Percentiles rank a stretch among this genome's conserved stretches.
Conservation (phyloP, 2,329 filamentous ascomycete species). For the Diaporthe velutina region DNA sequence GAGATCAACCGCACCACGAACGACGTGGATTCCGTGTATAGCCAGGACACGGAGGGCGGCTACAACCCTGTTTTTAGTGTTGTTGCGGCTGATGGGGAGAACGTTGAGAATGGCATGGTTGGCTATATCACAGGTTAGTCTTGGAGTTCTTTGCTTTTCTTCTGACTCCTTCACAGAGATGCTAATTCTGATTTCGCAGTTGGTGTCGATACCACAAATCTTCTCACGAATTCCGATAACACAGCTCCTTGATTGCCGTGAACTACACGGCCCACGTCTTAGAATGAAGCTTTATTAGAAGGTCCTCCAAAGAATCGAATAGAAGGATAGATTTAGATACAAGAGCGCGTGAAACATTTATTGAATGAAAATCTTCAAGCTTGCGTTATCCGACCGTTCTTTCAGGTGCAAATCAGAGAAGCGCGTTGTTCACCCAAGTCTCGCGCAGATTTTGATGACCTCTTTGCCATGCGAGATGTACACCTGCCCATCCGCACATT, state of each 20-base stretch:
- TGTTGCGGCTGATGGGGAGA: constrained; percentile 28
- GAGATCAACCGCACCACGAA: constrained; percentile 33
- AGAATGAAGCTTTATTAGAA: background rate
- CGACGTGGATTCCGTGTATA: constrained; percentile 25
- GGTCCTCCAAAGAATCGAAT: background rate
- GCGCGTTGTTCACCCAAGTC: background rate
- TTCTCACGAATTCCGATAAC: background rate
- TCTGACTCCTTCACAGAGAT: background rate
- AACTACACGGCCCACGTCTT: too few species aligned
- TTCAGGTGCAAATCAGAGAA: background rate
- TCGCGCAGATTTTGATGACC: constrained; percentile 5
- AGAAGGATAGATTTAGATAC: background rate
- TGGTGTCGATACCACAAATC: constrained; percentile 12
- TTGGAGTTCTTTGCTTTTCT: background rate
- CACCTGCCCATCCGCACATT: background rate
- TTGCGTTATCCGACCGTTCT: background rate
- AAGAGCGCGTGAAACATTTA: background rate
- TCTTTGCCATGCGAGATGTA: constrained; percentile 11
- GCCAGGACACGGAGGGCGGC: constrained; percentile 8
- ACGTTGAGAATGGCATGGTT: constrained; percentile 34
- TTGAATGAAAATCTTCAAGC: background rate
- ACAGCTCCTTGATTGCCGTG: background rate
- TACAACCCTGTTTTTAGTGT: constrained; percentile 32
- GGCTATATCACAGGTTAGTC: constrained; percentile 27
- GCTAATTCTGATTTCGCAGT: background rate